Base-by-base conservation (phyloP, 495 filamentous ascomycete genomes). In the Delitschia confertaspora region DNA sequence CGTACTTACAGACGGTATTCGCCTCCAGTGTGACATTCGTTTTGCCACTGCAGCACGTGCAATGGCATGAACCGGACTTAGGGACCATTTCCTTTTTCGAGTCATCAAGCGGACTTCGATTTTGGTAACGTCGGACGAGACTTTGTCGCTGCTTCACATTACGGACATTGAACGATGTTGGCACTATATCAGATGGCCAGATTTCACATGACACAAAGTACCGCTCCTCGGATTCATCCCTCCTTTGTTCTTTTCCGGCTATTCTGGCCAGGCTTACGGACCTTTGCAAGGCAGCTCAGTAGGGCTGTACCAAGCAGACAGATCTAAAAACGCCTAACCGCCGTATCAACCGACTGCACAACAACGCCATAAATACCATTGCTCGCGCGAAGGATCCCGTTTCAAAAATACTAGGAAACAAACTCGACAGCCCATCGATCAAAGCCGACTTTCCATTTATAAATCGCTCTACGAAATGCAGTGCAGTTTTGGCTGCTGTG, bases 271-370 rank as follows among this genome's bases (percentile, higher is more conserved):
- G n/a, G n/a, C n/a, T n/a, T n/a, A n/a, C n/a, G n/a, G n/a, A n/a
- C n/a, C n/a, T n/a, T n/a, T n/a, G n/a, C n/a, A n/a, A n/a, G n/a
- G n/a, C n/a, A n/a, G n/a, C n/a, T n/a, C n/a, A n/a, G n/a, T n/a
- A n/a, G n/a, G n/a, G 30, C 30, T 11, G 30, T 13, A 16, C 7
- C 7, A 29, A 29, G 26, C n/a, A 33, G 39, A 47, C 39, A 37
- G 36, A 10, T 41, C 18, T 41, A 40, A 50, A 50, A 50, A 50
- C 47, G 47, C 47, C 39, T 45, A 45, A n/a, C n/a, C n/a, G n/a
- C n/a, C 34, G 38, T 38, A 35, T 22, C 45, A 22, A 23, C 38
- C 45, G 7, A 16, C 32, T 7, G 6, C 10, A 6, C 32, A 6
- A 34, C 10, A 11, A 9, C 32, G 10, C 32, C 6, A 16, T 16